Evolutionary conservation across 2,329 filamentous ascomycete species (phyloP).

Genomic region (Akanthomyces uredinophilus): DNA sequence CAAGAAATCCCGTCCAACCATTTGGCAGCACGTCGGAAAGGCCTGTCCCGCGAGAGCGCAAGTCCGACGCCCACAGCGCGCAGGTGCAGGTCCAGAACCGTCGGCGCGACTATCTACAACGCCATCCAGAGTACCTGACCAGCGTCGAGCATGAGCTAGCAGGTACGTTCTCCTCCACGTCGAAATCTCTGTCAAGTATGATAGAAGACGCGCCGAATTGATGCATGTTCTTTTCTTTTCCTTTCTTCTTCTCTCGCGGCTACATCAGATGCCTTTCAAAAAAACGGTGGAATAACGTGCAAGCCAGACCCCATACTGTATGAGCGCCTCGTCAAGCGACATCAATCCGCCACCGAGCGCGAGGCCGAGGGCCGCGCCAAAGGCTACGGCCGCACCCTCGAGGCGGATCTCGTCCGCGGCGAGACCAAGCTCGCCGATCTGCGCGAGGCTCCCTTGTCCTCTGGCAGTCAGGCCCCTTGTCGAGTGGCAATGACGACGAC

Average conservation of each 20-base stretch:
- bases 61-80: conserved; percentile 35
- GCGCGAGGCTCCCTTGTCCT: neutral
- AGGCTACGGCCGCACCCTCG: conserved; percentile 73
- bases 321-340: conserved; percentile 71
- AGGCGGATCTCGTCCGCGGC: conserved; percentile 70
- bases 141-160: conserved; percentile 51
- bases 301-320: conserved; percentile 69
- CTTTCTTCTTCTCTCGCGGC: no score
- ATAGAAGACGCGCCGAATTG: no score
- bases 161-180: conserved; percentile 34
- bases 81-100: conserved; percentile 66
- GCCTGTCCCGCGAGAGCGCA: conserved; percentile 41
- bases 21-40: conserved; percentile 21
- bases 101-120: conserved; percentile 68
- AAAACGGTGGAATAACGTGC: neutral
- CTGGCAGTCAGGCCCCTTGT: conserved; percentile 31
- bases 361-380: conserved; percentile 67
- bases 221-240: no score
- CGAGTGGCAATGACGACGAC: conserved; percentile 39
- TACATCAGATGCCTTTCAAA: no score
- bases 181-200: no score
- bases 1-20: neutral
- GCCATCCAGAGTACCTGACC: conserved; percentile 66
- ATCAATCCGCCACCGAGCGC: conserved; percentile 68
- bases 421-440: conserved; percentile 66